Percentiles rank a stretch among this genome's conserved stretches.
phyloP scores from a whole-genome alignment of 2,329 filamentous ascomycete genomes.

The Claviceps citrina region DNA sequence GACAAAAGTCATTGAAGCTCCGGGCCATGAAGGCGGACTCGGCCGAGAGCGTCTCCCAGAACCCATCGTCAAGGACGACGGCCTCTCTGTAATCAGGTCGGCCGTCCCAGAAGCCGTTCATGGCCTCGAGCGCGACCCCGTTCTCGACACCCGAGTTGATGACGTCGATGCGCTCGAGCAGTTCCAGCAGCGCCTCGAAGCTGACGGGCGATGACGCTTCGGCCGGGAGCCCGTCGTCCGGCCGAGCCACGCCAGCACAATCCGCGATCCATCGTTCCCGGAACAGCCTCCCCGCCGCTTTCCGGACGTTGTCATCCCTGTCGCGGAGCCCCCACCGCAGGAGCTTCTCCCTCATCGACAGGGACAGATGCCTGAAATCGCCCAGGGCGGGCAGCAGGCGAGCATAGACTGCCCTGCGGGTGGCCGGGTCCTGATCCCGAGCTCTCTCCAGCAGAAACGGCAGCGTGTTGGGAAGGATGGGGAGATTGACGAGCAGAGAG shows the following conservation, averaged over 20 bases:
- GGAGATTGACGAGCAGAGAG: conserved; percentile 79
- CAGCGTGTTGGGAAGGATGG: conserved; percentile 65
- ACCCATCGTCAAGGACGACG: conserved; percentile 55
- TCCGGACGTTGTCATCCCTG: conserved; percentile 83
- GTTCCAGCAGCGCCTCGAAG: conserved; percentile 71
- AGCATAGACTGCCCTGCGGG: conserved; percentile 73
- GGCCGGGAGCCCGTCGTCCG: conserved; percentile 39
- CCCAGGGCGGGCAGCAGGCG: conserved; percentile 74
- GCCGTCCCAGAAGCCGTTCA: conserved; percentile 92
- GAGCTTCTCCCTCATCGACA: conserved; percentile 90
- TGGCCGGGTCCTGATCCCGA: conserved; percentile 72
- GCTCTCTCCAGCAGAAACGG: conserved; percentile 82
- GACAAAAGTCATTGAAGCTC: conserved; percentile 89
- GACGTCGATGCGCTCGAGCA: conserved; percentile 86
- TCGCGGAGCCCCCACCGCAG: conserved; percentile 89
- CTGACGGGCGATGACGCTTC: conserved; percentile 49
- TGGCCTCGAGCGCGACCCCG: conserved; percentile 82
- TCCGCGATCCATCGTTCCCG: conserved; percentile 96
- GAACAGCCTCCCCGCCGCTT: conserved; percentile 80
- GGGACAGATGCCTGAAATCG: conserved; percentile 83
- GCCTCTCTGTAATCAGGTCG: conserved; percentile 67
- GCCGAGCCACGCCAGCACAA: conserved; percentile 55
- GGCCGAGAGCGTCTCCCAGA: conserved; percentile 68
- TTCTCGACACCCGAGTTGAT: conserved; percentile 79
- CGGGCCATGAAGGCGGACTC: conserved; percentile 82